Conservation (phyloP, 257 asterid genomes). For the Ophiorrhiza pumila region DNA sequence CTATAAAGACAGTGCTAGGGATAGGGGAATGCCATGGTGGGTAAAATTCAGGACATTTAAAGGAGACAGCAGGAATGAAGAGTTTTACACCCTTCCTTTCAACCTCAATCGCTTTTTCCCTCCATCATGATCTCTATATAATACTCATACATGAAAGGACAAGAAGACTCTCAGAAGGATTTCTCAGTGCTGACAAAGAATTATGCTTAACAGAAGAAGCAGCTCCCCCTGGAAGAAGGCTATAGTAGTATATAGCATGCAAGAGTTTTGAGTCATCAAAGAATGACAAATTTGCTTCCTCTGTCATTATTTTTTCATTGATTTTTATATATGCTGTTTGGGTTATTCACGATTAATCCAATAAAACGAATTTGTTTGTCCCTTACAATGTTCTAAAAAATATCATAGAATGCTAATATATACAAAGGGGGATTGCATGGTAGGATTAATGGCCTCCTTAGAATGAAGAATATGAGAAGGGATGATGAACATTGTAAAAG, state of each 20-base stretch:
- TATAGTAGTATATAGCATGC: background rate
- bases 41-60: slow-evolving; percentile 79
- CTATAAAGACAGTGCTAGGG: slow-evolving; percentile 80
- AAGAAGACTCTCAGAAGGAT: background rate
- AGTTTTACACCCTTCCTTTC: slow-evolving; percentile 96
- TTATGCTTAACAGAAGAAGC: background rate
- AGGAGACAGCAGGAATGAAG: slow-evolving; percentile 93
- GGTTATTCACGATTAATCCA: slow-evolving; percentile 58
- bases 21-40: slow-evolving; percentile 99
- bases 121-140: slow-evolving; percentile 50
- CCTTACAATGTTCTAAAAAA: too few species aligned
- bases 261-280: slow-evolving; percentile 12
- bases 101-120: slow-evolving; percentile 95
- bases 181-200: background rate
- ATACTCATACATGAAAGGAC: background rate
- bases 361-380: slow-evolving; percentile 3
- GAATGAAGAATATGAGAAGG: background rate
- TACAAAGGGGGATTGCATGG: too few species aligned
- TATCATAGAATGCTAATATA: too few species aligned
- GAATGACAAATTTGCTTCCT: slow-evolving; percentile 40
- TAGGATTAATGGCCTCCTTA: background rate
- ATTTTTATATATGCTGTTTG: slow-evolving; percentile 29
- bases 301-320: slow-evolving; percentile 45
- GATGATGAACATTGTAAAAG: background rate
- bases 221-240: background rate